These are phyloP conservation scores for Jaltomata sinuosa DNA, from an alignment of 257 asterid genomes.

Conservation along the genomic window DNA sequence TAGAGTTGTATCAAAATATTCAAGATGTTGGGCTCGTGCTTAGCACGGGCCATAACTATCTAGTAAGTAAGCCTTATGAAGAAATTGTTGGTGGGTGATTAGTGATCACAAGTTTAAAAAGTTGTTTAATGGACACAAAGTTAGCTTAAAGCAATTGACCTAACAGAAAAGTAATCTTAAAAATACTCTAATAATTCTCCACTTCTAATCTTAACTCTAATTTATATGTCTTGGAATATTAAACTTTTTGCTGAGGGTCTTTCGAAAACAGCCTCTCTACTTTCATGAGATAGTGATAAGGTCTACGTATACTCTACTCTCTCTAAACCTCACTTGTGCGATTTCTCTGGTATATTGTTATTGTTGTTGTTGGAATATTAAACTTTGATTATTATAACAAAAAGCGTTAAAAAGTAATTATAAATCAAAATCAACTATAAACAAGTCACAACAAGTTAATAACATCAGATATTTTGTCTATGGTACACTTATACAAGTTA, in stretches of 20 bases:
- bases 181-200: background rate
- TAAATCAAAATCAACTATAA: background rate
- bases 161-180: background rate
- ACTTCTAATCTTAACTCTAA: background rate
- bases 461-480: no score
- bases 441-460: background rate
- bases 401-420: background rate
- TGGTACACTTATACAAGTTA: no score
- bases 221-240: background rate
- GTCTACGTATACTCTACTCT: no score
- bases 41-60: no score
- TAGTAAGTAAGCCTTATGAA: background rate
- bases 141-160: background rate
- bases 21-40: no score
- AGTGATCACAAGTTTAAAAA: background rate
- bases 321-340: no score
- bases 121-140: background rate
- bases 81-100: background rate
- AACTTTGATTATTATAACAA: background rate
- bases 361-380: no score
- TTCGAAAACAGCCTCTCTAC: no score
- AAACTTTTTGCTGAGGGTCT: no score
- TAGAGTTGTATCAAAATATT: no score
- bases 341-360: no score
- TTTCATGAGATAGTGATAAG: no score